These are phyloP conservation scores for Fusarium sp. DNA, from an alignment of 2,329 filamentous ascomycete species.

Conservation along the genomic window DNA sequence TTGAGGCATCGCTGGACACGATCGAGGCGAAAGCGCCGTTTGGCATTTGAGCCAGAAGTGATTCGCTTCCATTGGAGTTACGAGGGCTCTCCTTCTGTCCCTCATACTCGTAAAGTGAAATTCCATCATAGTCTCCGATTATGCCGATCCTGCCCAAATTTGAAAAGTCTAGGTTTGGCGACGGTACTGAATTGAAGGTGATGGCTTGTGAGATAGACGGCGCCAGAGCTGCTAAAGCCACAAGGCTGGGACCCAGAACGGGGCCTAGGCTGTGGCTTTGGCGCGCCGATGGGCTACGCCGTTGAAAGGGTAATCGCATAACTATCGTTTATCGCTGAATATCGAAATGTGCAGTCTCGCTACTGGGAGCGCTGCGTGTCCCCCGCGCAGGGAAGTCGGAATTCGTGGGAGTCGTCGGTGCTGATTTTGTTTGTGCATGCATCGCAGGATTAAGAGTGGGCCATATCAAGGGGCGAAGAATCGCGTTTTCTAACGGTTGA, in stretches of 20 bases:
- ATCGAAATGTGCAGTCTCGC: slow-evolving; percentile 26
- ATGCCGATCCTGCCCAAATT: slow-evolving; percentile 87
- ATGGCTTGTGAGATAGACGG: slow-evolving; percentile 64
- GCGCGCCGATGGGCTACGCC: slow-evolving; percentile 59
- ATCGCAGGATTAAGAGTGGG: slow-evolving; percentile 51
- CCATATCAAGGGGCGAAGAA: slow-evolving; percentile 48
- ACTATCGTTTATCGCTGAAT: slow-evolving; percentile 48
- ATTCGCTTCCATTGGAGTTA: slow-evolving; percentile 83
- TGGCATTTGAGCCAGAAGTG: slow-evolving; percentile 84
- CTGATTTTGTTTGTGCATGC: slow-evolving; percentile 41
- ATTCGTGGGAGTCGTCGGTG: slow-evolving; percentile 32
- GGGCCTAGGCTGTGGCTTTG: slow-evolving; percentile 50
- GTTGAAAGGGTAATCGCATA: slow-evolving; percentile 65
- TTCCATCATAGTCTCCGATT: slow-evolving; percentile 89
- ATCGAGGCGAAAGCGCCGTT: slow-evolving; percentile 86
- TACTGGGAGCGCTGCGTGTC: slow-evolving; percentile 7
- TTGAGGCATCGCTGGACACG: slow-evolving; percentile 84
- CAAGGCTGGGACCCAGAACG: slow-evolving; percentile 51
- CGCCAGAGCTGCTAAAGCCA: slow-evolving; percentile 60
- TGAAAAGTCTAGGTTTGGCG: slow-evolving; percentile 82
- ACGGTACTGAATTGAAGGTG: slow-evolving; percentile 73
- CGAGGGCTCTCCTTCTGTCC: slow-evolving; percentile 80
- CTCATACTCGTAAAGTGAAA: slow-evolving; percentile 89
- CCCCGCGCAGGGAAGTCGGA: slow-evolving; percentile 21
- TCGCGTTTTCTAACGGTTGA: slow-evolving; percentile 35